Base-by-base conservation (phyloP, 768 basidiomycete genomes). In the Boletus subparvulus region DNA sequence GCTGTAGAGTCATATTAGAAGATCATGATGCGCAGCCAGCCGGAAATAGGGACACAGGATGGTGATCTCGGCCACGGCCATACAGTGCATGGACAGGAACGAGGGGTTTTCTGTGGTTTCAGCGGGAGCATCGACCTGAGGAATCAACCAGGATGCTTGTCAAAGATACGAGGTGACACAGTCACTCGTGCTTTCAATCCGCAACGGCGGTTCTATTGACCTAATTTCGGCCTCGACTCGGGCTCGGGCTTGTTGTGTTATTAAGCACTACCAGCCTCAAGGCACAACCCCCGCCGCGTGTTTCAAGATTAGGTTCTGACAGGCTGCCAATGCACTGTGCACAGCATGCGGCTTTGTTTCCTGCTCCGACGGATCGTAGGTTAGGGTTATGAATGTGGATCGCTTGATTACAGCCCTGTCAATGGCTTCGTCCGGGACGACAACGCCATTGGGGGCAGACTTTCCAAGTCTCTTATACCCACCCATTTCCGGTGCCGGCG, bases 361-460 rank as follows among this genome's bases (percentile, higher is more conserved):
- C 5, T 19, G 26, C 37, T 17, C 58, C 58, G 58, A 59, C 47
- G 45, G 58, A 59, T 26, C 39, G 17, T 4, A 37, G 47, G 54
- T 56, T 48, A 46, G 47, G 54, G 54, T 56, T 56, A 39, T 32
- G 24, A 54, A 32, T 28, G 10, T 26, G 39, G 17, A 55, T 47
- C 37, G 36, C 21, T 48, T 30, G 30, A 54, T 44, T 53, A 33
- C 51, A 16, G 28, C 30, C 41, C 41, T 6, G 19, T n/a, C 5
- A 12, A 39, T 13, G 0, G 3, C 40, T n/a, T 37, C 21, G 37
- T 26, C 24, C 40, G 46, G 35, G 44, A 53, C 41, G 30, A 54
- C 35, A 11, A 47, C 53, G 39, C 50, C 19, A 30, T 21, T 11
- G 32, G 32, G 32, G 36, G 36, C 3, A 37, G 32, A 32, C 32